Evolutionary conservation across 2,329 filamentous ascomycete species (phyloP).

Genomic region (Epichloe typhina): DNA sequence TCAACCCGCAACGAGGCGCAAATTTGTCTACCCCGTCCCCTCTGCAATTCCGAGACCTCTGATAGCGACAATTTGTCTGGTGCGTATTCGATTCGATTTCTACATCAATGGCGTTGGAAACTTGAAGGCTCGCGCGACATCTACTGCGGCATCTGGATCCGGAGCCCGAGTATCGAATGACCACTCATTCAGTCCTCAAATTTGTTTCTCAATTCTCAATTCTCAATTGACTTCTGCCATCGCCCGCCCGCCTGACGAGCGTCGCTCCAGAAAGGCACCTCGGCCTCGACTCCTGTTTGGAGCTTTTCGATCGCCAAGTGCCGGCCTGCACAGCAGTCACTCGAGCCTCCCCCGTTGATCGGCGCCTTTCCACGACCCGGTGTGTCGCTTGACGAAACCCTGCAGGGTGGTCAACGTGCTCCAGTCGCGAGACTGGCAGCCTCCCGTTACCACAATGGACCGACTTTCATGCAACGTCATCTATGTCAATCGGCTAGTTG

Average conservation of each 20-base stretch:
- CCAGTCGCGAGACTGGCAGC: constrained; percentile 49
- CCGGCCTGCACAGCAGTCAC: not conserved
- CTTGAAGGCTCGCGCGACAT: not conserved
- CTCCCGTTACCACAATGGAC: constrained; percentile 43
- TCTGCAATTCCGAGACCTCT: not conserved
- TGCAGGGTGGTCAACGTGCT: constrained; percentile 38
- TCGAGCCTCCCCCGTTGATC: not conserved
- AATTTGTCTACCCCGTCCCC: not conserved
- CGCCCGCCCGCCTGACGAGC: not conserved
- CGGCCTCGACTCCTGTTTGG: not conserved
- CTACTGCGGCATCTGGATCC: not conserved
- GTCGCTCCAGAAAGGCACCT: not conserved
- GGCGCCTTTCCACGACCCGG: not conserved
- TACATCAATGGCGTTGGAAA: not conserved
- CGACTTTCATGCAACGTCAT: constrained; percentile 44
- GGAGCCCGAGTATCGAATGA: not conserved
- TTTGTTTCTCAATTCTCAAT: not conserved
- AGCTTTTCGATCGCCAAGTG: not conserved
- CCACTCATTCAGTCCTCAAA: not conserved
- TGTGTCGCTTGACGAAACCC: constrained; percentile 6
- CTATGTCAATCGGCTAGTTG: constrained; percentile 43
- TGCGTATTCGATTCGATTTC: not conserved
- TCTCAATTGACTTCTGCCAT: not conserved
- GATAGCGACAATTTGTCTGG: not conserved
- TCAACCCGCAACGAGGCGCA: constrained; percentile 1